Base-by-base conservation (phyloP, 768 basidiomycete genomes). In the Sutorius australiensis region DNA sequence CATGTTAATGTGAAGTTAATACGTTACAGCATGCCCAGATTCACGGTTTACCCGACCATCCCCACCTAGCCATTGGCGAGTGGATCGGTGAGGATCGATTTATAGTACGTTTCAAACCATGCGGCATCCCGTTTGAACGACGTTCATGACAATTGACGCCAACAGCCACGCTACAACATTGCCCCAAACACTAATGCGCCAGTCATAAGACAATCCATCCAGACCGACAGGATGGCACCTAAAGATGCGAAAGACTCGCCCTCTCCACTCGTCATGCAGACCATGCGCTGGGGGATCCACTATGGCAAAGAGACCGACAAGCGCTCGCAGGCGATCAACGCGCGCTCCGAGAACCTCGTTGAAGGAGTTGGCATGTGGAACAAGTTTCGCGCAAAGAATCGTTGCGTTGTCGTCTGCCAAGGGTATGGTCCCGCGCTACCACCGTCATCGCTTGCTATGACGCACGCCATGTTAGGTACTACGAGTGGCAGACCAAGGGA, bases 231-330 rank as follows among this genome's bases (percentile, higher is more conserved):
- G 31, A 42, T 16, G 28, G 17, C 40, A 14, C 17, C 34, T 17
- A 19, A 38, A 0, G 53, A 54, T 31, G 33, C 55, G 17, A 24
- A 47, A 3, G 56, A 31, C 30, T 51, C 17, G 48, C 48, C 9
- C 51, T 55, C 61, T n/a, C 30, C 67, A 12, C 69, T 84, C 17
- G 72, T 87, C 21, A 66, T 95, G 56, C 88, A 91, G 33, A 86
- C 87, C 0, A 92, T 92, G 91, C 85, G 79, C 53, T 98, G 94
- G 94, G 94, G 95, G 7, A 75, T 95, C 1, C 91, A 90, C 64
- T 74, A 79, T 49, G 69, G 73, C 36, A 89, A 94, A 57, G 82
- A 86, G 56, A 6, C 43, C 6, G 40, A 43, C 40, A 80, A 79
- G 46, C 74, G 76, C 0, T 71, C 93, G 38, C 90, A 81, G 61